These are phyloP conservation scores for Vanderwaltozyma verrucispora DNA, from an alignment of 805 yeast genomes.

Conservation along the genomic window DNA sequence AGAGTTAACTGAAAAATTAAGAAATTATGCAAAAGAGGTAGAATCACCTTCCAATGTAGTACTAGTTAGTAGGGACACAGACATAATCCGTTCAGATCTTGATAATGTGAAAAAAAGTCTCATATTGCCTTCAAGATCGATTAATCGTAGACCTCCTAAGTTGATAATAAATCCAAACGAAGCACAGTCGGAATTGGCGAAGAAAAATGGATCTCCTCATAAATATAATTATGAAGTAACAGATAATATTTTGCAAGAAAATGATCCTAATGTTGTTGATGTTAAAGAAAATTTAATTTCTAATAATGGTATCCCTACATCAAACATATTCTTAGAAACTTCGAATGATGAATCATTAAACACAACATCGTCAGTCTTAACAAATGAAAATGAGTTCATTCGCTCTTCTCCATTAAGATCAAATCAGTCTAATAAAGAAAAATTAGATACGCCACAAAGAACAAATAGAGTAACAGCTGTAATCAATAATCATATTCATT, in stretches of 20 bases:
- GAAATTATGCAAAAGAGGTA: not conserved
- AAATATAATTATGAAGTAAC: too few species aligned
- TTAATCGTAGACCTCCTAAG: slow-evolving; percentile 25
- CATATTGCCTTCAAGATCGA: slow-evolving; percentile 32
- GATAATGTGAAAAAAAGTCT: slow-evolving; percentile 6
- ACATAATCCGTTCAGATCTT: not conserved
- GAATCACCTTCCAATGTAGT: not conserved
- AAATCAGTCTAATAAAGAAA: slow-evolving; percentile 6
- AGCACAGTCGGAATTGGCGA: not conserved
- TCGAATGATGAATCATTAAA: too few species aligned
- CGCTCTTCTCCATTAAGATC: not conserved
- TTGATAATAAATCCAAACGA: too few species aligned
- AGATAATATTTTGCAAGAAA: too few species aligned
- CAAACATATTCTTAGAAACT: too few species aligned
- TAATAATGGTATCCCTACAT: too few species aligned
- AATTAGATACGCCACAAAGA: slow-evolving; percentile 16
- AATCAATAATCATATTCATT: slow-evolving; percentile 26
- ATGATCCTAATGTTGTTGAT: too few species aligned
- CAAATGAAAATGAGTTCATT: too few species aligned
- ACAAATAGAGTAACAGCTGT: slow-evolving; percentile 25
- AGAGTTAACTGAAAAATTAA: slow-evolving; percentile 6
- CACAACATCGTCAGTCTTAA: too few species aligned
- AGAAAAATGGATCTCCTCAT: not conserved
- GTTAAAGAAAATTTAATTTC: too few species aligned
- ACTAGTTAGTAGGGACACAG: not conserved